Conservation (phyloP, 148 eudicot species). For the Vaccinium corymbosum region DNA sequence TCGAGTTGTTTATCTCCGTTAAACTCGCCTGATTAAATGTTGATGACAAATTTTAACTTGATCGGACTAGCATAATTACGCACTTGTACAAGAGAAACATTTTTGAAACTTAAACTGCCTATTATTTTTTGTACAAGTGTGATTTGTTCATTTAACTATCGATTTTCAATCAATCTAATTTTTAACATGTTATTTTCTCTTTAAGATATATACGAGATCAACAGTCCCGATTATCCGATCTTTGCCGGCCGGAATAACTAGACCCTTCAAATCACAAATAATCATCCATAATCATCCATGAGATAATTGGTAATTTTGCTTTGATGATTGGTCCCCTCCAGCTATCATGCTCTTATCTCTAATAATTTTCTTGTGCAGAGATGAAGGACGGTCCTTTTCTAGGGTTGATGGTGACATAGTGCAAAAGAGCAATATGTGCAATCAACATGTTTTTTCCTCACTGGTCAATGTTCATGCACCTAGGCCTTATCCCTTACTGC, state of each 20-base stretch:
- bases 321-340: background rate
- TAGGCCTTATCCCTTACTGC: background rate
- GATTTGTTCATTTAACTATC: background rate
- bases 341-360: background rate
- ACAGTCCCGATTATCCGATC: background rate
- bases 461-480: conserved; percentile 3
- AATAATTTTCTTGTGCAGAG: background rate
- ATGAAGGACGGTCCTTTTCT: background rate
- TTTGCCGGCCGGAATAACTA: background rate
- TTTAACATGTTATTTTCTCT: no score
- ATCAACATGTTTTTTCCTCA: background rate
- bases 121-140: background rate
- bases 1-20: no score
- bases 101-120: background rate
- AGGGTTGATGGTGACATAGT: background rate
- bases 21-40: no score
- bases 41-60: no score
- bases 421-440: background rate
- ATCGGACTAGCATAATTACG: no score
- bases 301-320: no score
- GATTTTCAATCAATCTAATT: no score
- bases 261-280: background rate
- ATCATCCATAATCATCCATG: background rate
- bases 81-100: no score
- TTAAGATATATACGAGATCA: no score